These are phyloP conservation scores for Diversispora epigaea DNA, from an alignment of 192 early-diverging fungal species.

Conservation along the genomic window DNA sequence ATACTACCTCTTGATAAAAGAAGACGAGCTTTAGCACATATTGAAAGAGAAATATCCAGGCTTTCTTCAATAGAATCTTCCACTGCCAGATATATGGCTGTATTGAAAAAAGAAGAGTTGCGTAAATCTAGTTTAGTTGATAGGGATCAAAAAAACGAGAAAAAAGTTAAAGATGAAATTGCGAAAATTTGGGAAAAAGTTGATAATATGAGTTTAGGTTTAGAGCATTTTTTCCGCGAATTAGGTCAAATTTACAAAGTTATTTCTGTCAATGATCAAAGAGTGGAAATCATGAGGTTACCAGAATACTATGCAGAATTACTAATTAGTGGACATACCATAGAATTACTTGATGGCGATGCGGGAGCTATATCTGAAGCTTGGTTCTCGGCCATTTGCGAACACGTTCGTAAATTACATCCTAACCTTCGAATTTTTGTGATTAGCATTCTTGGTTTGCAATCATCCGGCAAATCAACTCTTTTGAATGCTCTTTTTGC, in stretches of 20 bases:
- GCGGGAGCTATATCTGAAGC: conserved; percentile 27
- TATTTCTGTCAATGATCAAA: not conserved
- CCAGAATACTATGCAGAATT: conserved; percentile 25
- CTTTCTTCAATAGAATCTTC: conserved; percentile 22
- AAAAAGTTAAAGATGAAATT: conserved; percentile 24
- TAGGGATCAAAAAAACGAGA: too few species aligned
- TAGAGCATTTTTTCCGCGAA: conserved; percentile 30
- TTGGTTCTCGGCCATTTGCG: conserved; percentile 33
- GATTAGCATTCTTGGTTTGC: conserved; percentile 29
- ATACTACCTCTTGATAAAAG: conserved; percentile 26
- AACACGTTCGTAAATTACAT: not conserved
- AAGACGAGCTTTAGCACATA: conserved; percentile 29
- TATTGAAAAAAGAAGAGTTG: conserved; percentile 17
- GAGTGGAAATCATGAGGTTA: not conserved
- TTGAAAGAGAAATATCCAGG: conserved; percentile 28
- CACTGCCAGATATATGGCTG: not conserved
- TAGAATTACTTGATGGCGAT: conserved; percentile 34
- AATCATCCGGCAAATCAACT: conserved; percentile 30
- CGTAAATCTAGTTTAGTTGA: conserved; percentile 9
- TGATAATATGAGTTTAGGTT: conserved; percentile 30
- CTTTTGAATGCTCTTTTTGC: conserved; percentile 33
- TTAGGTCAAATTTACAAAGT: conserved; percentile 24
- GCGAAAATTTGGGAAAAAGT: not conserved
- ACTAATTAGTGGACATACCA: conserved; percentile 29
- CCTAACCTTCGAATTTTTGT: conserved; percentile 20